These are phyloP conservation scores for Helenozyma baotianmanensis DNA, from an alignment of 805 yeast genomes.

Conservation along the genomic window DNA sequence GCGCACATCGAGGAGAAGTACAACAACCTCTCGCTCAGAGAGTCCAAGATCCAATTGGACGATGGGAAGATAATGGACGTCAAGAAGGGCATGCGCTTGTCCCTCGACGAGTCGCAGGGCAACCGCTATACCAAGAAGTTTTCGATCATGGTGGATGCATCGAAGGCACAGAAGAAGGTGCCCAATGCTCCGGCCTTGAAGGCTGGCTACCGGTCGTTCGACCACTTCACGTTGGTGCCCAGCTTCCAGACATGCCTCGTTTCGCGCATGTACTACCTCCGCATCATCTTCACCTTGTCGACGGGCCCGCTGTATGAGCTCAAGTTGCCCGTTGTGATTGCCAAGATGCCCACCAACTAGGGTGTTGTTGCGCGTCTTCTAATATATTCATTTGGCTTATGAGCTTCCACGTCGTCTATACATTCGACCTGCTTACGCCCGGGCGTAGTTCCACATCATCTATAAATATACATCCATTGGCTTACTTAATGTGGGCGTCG, in stretches of 20 bases:
- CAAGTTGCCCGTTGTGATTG: slow-evolving; percentile 28
- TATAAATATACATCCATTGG: too few relatives aligned
- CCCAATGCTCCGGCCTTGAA: slow-evolving; percentile 2
- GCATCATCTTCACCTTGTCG: slow-evolving; percentile 16
- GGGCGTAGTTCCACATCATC: too few relatives aligned
- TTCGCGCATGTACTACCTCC: slow-evolving; percentile 33
- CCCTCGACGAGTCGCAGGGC: slow-evolving; percentile 8
- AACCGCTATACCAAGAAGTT: slow-evolving; percentile 19
- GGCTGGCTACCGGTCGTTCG: slow-evolving; percentile 11
- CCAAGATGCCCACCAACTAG: slow-evolving; percentile 15
- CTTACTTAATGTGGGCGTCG: slow-evolving; percentile 41
- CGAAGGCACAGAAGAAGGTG: slow-evolving; percentile 18
- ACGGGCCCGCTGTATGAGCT: slow-evolving; percentile 19
- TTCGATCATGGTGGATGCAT: slow-evolving; percentile 23
- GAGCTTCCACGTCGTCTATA: too few relatives aligned
- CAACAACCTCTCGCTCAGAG: slow-evolving; percentile 22
- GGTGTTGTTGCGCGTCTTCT: too few relatives aligned
- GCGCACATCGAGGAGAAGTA: slow-evolving; percentile 28
- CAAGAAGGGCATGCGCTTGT: slow-evolving; percentile 1
- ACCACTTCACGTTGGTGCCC: slow-evolving; percentile 32
- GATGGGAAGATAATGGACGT: slow-evolving; percentile 16
- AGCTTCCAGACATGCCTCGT: slow-evolving; percentile 35
- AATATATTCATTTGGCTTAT: too few relatives aligned
- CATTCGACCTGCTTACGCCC: too few relatives aligned
- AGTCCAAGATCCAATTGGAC: slow-evolving; percentile 15